These are phyloP conservation scores for Sanguinoderma infundibulare DNA, from an alignment of 1,284 basidiomycete species.

Conservation along the genomic window DNA sequence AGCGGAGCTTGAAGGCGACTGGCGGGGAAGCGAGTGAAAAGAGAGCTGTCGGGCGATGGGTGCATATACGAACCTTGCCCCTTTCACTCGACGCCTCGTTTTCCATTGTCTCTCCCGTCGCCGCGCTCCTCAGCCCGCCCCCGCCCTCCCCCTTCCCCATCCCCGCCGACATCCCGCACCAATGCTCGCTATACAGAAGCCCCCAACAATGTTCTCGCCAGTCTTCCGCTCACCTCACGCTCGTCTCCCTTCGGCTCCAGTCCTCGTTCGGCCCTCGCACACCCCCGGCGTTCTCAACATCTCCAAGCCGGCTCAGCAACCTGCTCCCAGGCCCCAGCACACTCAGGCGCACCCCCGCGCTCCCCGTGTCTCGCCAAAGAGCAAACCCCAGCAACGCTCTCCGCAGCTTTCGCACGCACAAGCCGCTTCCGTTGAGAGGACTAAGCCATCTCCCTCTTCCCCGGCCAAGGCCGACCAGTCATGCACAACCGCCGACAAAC, in stretches of 20 bases:
- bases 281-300: slow-evolving; percentile 73
- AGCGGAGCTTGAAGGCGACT: slow-evolving; percentile 26
- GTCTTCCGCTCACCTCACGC: slow-evolving; percentile 39
- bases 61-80: slow-evolving; percentile 29
- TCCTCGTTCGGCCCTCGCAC: slow-evolving; percentile 70
- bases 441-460: slow-evolving; percentile 29
- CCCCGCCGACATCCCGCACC: slow-evolving; percentile 31
- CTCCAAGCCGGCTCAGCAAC: slow-evolving; percentile 54
- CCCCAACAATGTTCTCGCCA: slow-evolving; percentile 42
- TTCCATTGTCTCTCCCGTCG: slow-evolving; percentile 31
- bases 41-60: slow-evolving; percentile 16
- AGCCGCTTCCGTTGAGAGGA: slow-evolving; percentile 37
- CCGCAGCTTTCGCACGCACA: slow-evolving; percentile 31
- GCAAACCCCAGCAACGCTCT: slow-evolving; percentile 38
- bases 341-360: slow-evolving; percentile 42
- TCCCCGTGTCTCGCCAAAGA: slow-evolving; percentile 35
- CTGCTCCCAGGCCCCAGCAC: slow-evolving; percentile 40
- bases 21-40: slow-evolving; percentile 26
- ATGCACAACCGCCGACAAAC: slow-evolving; percentile 32
- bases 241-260: slow-evolving; percentile 70
- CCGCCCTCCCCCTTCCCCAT: slow-evolving; percentile 33
- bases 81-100: slow-evolving; percentile 34
- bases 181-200: slow-evolving; percentile 73
- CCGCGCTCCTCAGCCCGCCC: slow-evolving; percentile 31
- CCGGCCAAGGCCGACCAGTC: slow-evolving; percentile 25